Base-by-base conservation (phyloP, 148 eudicot species). In the Simmondsia chinensis region DNA sequence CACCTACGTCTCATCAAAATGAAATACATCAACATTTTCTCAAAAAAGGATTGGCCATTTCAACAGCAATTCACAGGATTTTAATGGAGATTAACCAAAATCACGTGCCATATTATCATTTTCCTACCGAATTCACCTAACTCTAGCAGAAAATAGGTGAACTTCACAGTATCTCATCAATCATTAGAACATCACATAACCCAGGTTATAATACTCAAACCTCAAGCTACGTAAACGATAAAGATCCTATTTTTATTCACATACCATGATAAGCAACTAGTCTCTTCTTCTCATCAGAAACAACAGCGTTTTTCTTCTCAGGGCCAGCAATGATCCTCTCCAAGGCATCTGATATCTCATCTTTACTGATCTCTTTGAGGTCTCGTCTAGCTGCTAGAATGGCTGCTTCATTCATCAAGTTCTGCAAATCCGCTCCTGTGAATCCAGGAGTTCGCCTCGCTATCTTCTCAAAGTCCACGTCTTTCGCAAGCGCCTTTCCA, bases 271-370 rank as follows among this genome's bases (percentile, higher is more conserved):
- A 93, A 44, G 99, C 99, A 4, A 93, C 99, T 28, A 93, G 64
- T 66, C 61, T 77, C 73, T 93, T 93, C 88, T 93, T 93, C 70
- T 86, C 99, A 0, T 93, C 99, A 18, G 99, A 86, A 17, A 93
- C 99, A 55, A 93, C 99, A 15, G 96, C 99, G 41, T 93, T 93
- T 66, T 93, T 93, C 94, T 93, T 93, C 72, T 93, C 99, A n/a
- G 99, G 99, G 33, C 99, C 99, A 16, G 99, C 99, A 60, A 93
- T 93, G 23, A 93, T 93, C 49, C 99, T 82, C 74, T 93, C 99
- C 6, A 93, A 57, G 32, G 99, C 99, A 69, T 93, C 99, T 4
- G 94, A 63, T 47, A 93, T 93, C 76, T 93, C 99, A 26, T 93
- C 99, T 60, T 93, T 93, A 85, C 99, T 93, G 28, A 93, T 93